These are phyloP conservation scores for Pulveroboletus sp. DNA, from an alignment of 768 basidiomycete species.

Conservation along the genomic window DNA sequence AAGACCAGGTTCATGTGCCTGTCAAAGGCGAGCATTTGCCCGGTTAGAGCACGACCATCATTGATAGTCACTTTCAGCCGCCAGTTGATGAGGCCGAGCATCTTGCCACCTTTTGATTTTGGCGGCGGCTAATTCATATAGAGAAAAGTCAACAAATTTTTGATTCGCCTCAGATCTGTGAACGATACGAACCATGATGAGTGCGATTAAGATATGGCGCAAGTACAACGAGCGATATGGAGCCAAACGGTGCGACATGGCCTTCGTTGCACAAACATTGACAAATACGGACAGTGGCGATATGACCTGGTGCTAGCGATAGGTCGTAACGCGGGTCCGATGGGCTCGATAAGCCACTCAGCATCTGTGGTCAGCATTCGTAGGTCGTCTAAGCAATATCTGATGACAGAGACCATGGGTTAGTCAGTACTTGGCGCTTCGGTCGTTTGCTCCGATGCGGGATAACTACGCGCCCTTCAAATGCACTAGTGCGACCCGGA, in stretches of 20 bases:
- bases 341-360: neutral
- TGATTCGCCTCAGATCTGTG: slow-evolving; percentile 6
- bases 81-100: slow-evolving; percentile 97
- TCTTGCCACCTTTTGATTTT: slow-evolving; percentile 97
- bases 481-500: too few relatives aligned
- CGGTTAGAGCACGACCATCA: slow-evolving; percentile 92
- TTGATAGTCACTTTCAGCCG: slow-evolving; percentile 94
- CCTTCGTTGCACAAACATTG: slow-evolving; percentile 26
- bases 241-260: slow-evolving; percentile 21
- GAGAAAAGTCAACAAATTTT: slow-evolving; percentile 6
- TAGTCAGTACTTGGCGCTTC: neutral
- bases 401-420: neutral
- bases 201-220: slow-evolving; percentile 32
- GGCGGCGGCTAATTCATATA: slow-evolving; percentile 69
- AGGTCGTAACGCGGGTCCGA: too few relatives aligned
- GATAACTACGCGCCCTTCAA: too few relatives aligned
- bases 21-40: slow-evolving; percentile 99
- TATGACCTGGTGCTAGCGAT: too few relatives aligned
- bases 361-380: neutral
- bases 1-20: slow-evolving; percentile 99
- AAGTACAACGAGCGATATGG: slow-evolving; percentile 16
- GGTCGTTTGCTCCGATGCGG: neutral
- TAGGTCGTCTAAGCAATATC: neutral
- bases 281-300: slow-evolving; percentile 26
- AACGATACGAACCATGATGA: slow-evolving; percentile 51